Evolutionary conservation across 2,329 filamentous ascomycete species (phyloP).

Genomic region (Sarocladium brachiariae): DNA sequence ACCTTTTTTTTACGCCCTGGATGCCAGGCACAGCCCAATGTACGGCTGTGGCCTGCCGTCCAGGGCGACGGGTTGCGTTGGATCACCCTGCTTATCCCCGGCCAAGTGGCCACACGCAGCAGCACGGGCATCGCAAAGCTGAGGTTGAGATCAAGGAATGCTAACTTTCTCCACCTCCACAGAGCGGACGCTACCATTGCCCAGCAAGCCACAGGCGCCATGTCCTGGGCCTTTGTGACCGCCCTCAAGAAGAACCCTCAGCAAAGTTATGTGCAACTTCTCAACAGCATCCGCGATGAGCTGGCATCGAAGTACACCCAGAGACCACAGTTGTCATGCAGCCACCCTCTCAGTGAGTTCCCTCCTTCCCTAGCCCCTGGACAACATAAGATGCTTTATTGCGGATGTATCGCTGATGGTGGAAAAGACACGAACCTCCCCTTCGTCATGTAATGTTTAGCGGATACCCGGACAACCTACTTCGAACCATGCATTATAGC

Average conservation of each 20-base stretch:
- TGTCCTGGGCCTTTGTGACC: constrained; percentile 96
- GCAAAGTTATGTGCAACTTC: constrained; percentile 92
- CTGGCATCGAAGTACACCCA: constrained; percentile 81
- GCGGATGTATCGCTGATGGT: not conserved
- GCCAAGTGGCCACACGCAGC: constrained; percentile 9
- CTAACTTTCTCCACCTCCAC: constrained; percentile 12
- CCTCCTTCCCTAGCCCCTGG: constrained; percentile 11
- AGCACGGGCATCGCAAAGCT: constrained; percentile 12
- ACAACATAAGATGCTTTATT: not conserved
- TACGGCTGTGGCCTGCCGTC: constrained; percentile 31
- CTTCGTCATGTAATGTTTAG: constrained; percentile 49
- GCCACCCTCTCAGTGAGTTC: constrained; percentile 83
- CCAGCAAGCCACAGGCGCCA: constrained; percentile 88
- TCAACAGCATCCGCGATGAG: constrained; percentile 95
- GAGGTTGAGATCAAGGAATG: not conserved
- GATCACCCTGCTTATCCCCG: constrained; percentile 13
- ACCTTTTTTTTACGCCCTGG: constrained; percentile 29
- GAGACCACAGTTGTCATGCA: constrained; percentile 95
- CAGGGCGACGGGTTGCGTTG: constrained; percentile 42
- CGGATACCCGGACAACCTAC: constrained; percentile 10
- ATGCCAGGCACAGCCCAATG: constrained; percentile 27
- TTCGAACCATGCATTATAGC: constrained; percentile 1
- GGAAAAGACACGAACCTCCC: constrained; percentile 52
- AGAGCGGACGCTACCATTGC: constrained; percentile 90
- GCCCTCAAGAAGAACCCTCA: constrained; percentile 94